Conservation (phyloP, 176 grass and related monocot species). For the Rhynchospora tenuis region DNA sequence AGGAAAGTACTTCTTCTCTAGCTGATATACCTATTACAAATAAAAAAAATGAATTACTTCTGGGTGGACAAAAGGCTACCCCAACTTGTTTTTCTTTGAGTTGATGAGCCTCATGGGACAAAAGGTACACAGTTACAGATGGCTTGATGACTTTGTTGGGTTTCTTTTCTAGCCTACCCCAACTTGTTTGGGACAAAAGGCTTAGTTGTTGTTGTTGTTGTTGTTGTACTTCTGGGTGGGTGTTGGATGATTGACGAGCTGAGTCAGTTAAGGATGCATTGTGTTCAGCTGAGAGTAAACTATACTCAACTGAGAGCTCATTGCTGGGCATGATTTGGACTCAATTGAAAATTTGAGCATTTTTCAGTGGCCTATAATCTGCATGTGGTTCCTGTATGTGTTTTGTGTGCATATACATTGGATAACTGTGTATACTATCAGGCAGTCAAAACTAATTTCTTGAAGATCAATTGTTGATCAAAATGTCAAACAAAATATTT, state of each 20-base stretch:
- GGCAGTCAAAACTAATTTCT: neutral
- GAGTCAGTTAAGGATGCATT: neutral
- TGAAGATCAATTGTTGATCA: neutral
- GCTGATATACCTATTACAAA: constrained; percentile 42
- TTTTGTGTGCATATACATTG: neutral
- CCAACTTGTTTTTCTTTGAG: no score
- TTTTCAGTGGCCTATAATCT: neutral
- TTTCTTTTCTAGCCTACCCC: no score
- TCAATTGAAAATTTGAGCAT: neutral
- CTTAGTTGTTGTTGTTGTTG: no score
- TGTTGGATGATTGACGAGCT: neutral
- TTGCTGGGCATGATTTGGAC: neutral
- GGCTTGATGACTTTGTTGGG: no score
- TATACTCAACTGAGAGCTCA: neutral
- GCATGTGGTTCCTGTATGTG: neutral
- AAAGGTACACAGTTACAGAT: no score
- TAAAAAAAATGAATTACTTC: constrained; percentile 3
- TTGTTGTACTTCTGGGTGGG: neutral
- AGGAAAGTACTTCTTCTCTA: constrained; percentile 98
- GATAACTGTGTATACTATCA: neutral
- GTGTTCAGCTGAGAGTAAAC: neutral
- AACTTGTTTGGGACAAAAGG: no score
- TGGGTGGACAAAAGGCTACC: no score
- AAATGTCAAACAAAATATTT: neutral
- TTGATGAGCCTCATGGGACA: no score